phyloP scores from a whole-genome alignment of 805 yeast species.

The Candida adriatica region DNA sequence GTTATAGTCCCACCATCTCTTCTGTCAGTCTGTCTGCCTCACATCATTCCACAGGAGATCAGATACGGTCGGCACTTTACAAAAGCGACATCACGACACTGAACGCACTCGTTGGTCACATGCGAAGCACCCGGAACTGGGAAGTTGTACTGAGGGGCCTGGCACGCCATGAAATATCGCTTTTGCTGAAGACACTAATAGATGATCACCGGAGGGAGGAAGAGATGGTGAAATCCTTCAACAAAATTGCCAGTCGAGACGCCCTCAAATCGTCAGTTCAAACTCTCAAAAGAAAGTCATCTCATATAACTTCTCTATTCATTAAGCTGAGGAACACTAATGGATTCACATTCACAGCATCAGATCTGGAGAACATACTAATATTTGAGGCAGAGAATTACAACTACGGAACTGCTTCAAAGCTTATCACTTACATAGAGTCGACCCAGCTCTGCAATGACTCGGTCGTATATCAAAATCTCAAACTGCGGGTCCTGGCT shows the following conservation, averaged over 20 bases:
- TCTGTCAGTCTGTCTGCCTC: neutral
- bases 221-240: neutral
- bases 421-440: conserved; percentile 6
- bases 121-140: conserved; percentile 5
- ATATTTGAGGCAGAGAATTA: conserved; percentile 2
- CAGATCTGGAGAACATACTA: conserved; percentile 5
- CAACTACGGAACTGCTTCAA: conserved; percentile 7
- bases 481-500: conserved; percentile 13
- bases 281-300: neutral
- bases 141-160: conserved; percentile 2
- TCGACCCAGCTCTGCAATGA: conserved; percentile 1
- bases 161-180: conserved; percentile 10
- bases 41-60: neutral
- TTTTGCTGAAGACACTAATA: conserved; percentile 5
- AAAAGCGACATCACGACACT: conserved; percentile 1
- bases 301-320: conserved; percentile 3
- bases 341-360: conserved; percentile 5
- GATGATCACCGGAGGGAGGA: conserved; percentile 2
- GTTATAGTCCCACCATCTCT: neutral
- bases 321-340: conserved; percentile 1
- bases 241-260: conserved; percentile 3
- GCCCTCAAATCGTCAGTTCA: conserved; percentile 1
- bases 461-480: conserved; percentile 13
- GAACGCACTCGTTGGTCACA: neutral
- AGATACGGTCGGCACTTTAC: conserved; percentile 4